phyloP scores from a whole-genome alignment of 805 yeast species.

The Maudiozyma pseudohumilis region DNA sequence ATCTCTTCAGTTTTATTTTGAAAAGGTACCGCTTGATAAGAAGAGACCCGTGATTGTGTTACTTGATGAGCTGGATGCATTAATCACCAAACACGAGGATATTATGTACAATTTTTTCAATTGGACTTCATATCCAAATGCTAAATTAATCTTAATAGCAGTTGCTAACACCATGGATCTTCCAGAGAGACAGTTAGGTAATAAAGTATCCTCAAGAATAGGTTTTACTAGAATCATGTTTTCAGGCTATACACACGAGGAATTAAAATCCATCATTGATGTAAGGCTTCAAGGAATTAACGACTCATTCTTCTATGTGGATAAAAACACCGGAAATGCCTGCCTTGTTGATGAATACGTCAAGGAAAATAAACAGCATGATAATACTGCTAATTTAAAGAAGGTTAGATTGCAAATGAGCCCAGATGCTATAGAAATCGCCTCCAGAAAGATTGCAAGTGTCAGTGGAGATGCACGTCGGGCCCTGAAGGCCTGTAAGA shows the following conservation, averaged over 20 bases:
- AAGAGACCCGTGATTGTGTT: conserved; percentile 54
- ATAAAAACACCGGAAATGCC: conserved; percentile 31
- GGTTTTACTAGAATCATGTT: conserved; percentile 84
- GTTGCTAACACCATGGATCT: conserved; percentile 97
- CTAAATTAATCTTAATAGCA: conserved; percentile 79
- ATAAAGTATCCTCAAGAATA: conserved; percentile 82
- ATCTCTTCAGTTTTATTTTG: conserved; percentile 62
- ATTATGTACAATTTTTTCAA: conserved; percentile 94
- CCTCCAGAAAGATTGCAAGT: conserved; percentile 87
- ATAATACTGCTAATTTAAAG: conserved; percentile 15
- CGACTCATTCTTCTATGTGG: conserved; percentile 26
- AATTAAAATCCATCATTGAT: conserved; percentile 64
- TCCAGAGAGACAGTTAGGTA: conserved; percentile 80
- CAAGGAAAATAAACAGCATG: not conserved
- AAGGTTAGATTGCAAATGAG: conserved; percentile 32
- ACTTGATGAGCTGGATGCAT: conserved; percentile 88
- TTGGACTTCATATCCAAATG: conserved; percentile 83
- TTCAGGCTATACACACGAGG: conserved; percentile 76
- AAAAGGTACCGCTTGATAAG: conserved; percentile 27
- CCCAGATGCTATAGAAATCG: conserved; percentile 79
- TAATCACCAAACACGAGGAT: conserved; percentile 66
- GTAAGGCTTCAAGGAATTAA: conserved; percentile 51
- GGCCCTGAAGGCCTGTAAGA: conserved; percentile 74
- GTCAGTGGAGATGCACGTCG: conserved; percentile 97
- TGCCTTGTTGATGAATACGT: conserved; percentile 14